These are phyloP conservation scores for Aspergillus sp. DNA, from an alignment of 2,329 filamentous ascomycete genomes.

Conservation along the genomic window DNA sequence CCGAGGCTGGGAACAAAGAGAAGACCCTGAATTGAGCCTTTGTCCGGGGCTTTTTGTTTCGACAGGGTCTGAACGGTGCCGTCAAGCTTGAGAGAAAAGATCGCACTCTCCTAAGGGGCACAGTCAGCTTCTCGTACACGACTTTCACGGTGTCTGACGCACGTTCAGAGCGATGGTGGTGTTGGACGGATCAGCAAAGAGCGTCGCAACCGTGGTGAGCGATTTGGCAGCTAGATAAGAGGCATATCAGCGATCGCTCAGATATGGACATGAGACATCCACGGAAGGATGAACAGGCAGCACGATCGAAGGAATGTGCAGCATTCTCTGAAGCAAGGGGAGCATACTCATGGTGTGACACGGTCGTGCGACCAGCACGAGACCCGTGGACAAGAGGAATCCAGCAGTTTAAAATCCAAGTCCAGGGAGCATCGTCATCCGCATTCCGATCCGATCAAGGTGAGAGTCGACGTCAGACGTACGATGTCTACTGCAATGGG, in stretches of 20 bases:
- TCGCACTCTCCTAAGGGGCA: constrained; percentile 30
- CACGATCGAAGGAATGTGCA: constrained; percentile 6
- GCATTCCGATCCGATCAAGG: not conserved
- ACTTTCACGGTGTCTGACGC: constrained; percentile 17
- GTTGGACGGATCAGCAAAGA: constrained; percentile 39
- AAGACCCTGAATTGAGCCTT: constrained; percentile 70
- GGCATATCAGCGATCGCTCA: constrained; percentile 17
- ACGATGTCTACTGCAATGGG: constrained; percentile 2
- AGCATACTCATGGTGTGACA: constrained; percentile 6
- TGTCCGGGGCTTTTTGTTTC: constrained; percentile 62
- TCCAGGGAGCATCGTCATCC: not conserved
- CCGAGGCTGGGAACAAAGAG: constrained; percentile 79
- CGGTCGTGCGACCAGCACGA: constrained; percentile 1
- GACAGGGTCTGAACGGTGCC: constrained; percentile 75
- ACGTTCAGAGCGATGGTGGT: constrained; percentile 39
- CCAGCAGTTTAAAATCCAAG: constrained; percentile 6
- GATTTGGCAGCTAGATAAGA: constrained; percentile 26
- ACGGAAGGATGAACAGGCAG: no score
- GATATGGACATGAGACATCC: not conserved
- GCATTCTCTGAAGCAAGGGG: not conserved
- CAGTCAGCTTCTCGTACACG: not conserved
- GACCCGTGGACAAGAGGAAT: not conserved
- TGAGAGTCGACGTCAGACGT: not conserved
- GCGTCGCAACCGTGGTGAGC: constrained; percentile 35
- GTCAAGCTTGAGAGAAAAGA: constrained; percentile 40